A percentile compares a stretch with the other conserved stretches of the same genome.
Evolutionary conservation across 306 rosid genomes (phyloP).

Genomic region (Benincasa hispida): DNA sequence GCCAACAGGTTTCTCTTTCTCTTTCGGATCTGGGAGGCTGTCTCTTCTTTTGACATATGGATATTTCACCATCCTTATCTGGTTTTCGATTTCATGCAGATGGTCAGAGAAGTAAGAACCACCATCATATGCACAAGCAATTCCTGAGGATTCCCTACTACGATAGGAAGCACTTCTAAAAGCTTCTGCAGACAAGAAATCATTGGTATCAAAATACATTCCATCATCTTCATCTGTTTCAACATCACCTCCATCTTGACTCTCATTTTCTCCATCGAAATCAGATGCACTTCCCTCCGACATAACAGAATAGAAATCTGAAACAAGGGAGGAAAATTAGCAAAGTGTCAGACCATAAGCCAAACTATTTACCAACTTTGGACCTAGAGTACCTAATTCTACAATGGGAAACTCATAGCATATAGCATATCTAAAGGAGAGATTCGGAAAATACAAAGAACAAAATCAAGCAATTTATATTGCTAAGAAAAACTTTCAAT

Average conservation of each 20-base stretch:
- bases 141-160: slow-evolving; percentile 67
- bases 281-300: slow-evolving; percentile 90
- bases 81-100: slow-evolving; percentile 46
- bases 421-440: not conserved
- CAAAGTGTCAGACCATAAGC: not conserved
- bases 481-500: not conserved
- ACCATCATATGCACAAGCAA: slow-evolving; percentile 40
- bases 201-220: slow-evolving; percentile 61
- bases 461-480: not conserved
- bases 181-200: slow-evolving; percentile 65
- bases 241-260: slow-evolving; percentile 87
- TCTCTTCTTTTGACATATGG: slow-evolving; percentile 85
- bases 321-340: slow-evolving; percentile 10
- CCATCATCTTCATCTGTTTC: slow-evolving; percentile 93
- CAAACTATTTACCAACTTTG: not conserved
- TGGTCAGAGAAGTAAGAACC: slow-evolving; percentile 51
- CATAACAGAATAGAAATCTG: slow-evolving; percentile 92
- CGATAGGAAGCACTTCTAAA: slow-evolving; percentile 86
- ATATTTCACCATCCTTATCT: slow-evolving; percentile 46
- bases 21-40: slow-evolving; percentile 86
- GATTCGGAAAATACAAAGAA: not conserved
- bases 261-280: slow-evolving; percentile 81
- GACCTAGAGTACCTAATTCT: not conserved
- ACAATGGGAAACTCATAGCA: not conserved
- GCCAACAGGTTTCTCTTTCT: slow-evolving; percentile 82